A percentile compares a stretch with the other conserved stretches of the same genome.
Conservation (phyloP, 352 stramenopile genomes). For the Lagenidium sp. region DNA sequence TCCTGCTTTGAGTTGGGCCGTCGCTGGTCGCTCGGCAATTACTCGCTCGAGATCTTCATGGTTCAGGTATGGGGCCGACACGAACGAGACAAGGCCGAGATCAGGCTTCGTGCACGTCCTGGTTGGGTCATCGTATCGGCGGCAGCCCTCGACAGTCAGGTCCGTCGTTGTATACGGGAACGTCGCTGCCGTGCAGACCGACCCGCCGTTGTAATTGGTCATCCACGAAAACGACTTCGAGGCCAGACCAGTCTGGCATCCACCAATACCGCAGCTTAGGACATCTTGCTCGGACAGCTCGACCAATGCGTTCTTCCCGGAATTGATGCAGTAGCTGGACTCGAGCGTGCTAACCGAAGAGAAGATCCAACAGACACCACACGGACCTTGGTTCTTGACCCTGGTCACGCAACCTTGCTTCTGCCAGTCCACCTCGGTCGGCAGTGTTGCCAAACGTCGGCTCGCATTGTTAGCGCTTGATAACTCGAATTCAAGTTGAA, state of each 20-base stretch:
- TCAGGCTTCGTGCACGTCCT: conserved; percentile 2
- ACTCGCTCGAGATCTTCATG: conserved; percentile 5
- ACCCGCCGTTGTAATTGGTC: conserved; percentile 6
- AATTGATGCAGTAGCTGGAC: conserved; percentile 15
- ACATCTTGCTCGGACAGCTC: conserved; percentile 14
- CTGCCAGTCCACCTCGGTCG: conserved; percentile 8
- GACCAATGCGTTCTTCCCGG: background rate
- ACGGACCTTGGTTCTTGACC: conserved; percentile 16
- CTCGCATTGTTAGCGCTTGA: no score
- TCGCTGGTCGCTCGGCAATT: conserved; percentile 1
- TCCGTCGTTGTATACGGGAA: conserved; percentile 6
- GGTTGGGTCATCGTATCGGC: conserved; percentile 7
- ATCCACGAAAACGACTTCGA: conserved; percentile 2
- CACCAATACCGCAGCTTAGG: conserved; percentile 1
- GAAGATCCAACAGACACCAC: conserved; percentile 14
- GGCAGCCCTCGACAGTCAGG: background rate
- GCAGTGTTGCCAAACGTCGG: no score
- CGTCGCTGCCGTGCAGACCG: conserved; percentile 7
- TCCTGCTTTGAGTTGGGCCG: background rate
- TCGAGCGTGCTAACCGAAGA: conserved; percentile 6
- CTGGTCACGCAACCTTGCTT: conserved; percentile 11
- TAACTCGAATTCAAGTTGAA: no score
- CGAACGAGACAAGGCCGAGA: conserved; percentile 5
- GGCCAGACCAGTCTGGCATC: background rate
- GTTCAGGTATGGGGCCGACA: background rate